These are phyloP conservation scores for Skeletonema grethae DNA, from an alignment of 108 stramenopile genomes.

Conservation along the genomic window DNA sequence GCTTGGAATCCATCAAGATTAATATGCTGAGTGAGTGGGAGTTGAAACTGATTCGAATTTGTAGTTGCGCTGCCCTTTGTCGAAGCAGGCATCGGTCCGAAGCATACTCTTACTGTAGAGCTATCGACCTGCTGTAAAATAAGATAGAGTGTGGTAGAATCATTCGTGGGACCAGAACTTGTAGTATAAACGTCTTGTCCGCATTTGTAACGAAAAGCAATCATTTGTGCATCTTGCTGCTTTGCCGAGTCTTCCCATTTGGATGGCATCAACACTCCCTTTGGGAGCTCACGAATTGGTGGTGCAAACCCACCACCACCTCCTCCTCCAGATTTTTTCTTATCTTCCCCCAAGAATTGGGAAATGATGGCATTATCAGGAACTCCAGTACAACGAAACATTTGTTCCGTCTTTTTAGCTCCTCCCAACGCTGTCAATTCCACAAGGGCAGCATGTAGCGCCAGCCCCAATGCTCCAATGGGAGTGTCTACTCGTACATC, in stretches of 20 bases:
- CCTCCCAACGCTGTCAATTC: constrained; percentile 24
- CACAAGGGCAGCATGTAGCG: constrained; percentile 66
- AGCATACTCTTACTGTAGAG: constrained; percentile 20
- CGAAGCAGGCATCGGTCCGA: constrained; percentile 20
- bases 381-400: constrained; percentile 70
- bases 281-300: constrained; percentile 75
- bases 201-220: constrained; percentile 45
- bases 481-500: constrained; percentile 52
- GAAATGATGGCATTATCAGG: constrained; percentile 34
- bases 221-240: constrained; percentile 6
- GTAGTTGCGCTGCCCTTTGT: constrained; percentile 3
- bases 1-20: constrained; percentile 69
- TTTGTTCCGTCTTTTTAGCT: not conserved
- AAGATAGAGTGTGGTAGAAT: constrained; percentile 31
- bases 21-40: constrained; percentile 60
- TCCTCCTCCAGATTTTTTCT: constrained; percentile 6
- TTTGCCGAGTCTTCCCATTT: constrained; percentile 59
- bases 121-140: constrained; percentile 1
- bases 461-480: constrained; percentile 66
- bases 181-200: constrained; percentile 18
- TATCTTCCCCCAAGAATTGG: constrained; percentile 9
- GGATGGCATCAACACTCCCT: constrained; percentile 58
- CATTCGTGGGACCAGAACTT: constrained; percentile 9
- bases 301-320: constrained; percentile 67
- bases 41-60: constrained; percentile 25